Evolutionary conservation across 345 rosid species (phyloP).

Genomic region (Acer saccharum): DNA sequence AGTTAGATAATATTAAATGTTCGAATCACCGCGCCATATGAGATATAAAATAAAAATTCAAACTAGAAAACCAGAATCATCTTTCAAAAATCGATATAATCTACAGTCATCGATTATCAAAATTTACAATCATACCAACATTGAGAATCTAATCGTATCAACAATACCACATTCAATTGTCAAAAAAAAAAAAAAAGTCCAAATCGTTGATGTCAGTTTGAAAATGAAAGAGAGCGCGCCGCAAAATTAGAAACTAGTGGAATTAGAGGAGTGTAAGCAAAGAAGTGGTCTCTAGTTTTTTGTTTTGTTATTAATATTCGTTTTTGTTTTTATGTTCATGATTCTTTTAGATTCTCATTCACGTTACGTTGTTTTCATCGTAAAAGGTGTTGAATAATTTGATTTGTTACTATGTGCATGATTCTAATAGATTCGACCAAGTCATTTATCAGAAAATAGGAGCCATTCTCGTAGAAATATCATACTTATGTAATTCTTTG

Average conservation of each 20-base stretch:
- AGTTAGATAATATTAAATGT: too few relatives aligned
- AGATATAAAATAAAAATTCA: too few relatives aligned
- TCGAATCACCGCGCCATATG: too few relatives aligned
- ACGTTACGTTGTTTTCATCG: not conserved
- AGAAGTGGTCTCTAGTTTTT: not conserved
- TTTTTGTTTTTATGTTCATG: not conserved
- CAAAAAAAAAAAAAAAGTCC: not conserved
- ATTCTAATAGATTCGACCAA: not conserved
- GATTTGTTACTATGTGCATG: not conserved
- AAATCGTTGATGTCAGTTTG: not conserved
- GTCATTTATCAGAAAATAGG: not conserved
- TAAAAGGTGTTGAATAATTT: not conserved
- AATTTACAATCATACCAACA: too few relatives aligned
- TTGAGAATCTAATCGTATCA: too few relatives aligned
- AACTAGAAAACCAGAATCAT: too few relatives aligned
- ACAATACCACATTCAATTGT: too few relatives aligned
- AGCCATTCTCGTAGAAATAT: not conserved
- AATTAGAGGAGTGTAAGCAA: not conserved
- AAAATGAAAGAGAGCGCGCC: not conserved
- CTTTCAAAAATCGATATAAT: too few relatives aligned
- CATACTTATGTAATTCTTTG: not conserved
- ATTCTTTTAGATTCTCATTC: conserved; percentile 1
- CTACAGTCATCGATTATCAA: too few relatives aligned
- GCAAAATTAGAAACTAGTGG: not conserved
- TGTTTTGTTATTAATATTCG: not conserved